Conservation (phyloP, 345 rosid species). For the Rhizophora mangle region DNA sequence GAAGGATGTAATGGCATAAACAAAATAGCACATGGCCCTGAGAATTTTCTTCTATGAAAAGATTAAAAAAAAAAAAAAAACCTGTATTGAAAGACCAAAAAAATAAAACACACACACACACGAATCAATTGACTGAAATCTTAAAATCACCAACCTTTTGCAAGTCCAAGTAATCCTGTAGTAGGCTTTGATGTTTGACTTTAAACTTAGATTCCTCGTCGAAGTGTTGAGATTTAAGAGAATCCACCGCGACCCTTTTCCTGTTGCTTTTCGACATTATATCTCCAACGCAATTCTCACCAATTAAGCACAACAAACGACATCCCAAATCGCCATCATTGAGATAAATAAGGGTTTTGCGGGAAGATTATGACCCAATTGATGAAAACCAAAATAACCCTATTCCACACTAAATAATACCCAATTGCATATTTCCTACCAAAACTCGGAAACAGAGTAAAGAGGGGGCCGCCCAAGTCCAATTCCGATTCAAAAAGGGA, state of each 20-base stretch:
- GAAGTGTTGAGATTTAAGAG: conserved; percentile 8
- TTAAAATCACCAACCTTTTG: conserved; percentile 31
- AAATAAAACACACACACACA: background rate
- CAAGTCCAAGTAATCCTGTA: conserved; percentile 36
- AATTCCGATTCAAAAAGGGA: conserved; percentile 13
- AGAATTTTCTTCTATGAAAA: too few species aligned
- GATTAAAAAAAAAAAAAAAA: background rate
- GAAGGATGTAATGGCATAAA: too few species aligned
- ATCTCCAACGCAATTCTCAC: conserved; percentile 7
- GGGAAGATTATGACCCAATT: background rate
- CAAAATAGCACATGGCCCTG: too few species aligned
- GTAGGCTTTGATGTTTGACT: conserved; percentile 30
- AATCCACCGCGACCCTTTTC: conserved; percentile 24
- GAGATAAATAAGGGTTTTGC: background rate
- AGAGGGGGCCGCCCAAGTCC: background rate
- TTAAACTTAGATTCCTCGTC: conserved; percentile 20
- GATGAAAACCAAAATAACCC: background rate
- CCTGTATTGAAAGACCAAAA: too few species aligned
- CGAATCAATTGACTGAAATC: background rate
- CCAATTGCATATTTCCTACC: conserved; percentile 6
- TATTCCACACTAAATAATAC: background rate
- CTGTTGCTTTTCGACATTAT: conserved; percentile 24
- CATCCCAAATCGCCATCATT: background rate
- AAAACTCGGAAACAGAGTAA: background rate
- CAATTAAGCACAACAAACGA: background rate